phyloP scores from a whole-genome alignment of 345 rosid genomes.

The Lepidium africanum region DNA sequence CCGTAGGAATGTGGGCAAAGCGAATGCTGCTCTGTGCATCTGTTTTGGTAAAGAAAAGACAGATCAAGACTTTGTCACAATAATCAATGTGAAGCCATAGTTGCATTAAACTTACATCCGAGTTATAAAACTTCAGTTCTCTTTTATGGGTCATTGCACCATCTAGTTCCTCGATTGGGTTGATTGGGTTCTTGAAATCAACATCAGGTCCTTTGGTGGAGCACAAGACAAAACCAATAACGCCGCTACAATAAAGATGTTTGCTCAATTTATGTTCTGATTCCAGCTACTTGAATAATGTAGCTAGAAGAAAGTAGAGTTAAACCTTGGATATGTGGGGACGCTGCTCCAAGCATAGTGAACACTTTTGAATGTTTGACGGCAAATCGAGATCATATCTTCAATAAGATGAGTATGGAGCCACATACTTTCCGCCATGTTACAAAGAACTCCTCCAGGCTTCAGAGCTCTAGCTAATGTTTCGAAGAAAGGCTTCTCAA shows the following conservation, averaged over 20 bases:
- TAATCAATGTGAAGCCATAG: neutral
- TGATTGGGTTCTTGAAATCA: constrained; percentile 76
- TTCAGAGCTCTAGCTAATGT: constrained; percentile 64
- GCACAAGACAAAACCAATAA: constrained; percentile 83
- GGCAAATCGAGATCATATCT: constrained; percentile 69
- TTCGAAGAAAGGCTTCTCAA: constrained; percentile 92
- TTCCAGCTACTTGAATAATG: neutral
- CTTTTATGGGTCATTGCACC: constrained; percentile 54
- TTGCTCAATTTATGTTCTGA: neutral
- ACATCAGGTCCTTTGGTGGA: constrained; percentile 70
- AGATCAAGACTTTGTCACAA: neutral
- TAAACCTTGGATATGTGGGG: constrained; percentile 93
- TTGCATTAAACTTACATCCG: constrained; percentile 45
- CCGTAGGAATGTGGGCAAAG: constrained; percentile 71
- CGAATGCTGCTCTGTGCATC: constrained; percentile 85
- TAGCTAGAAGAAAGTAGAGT: constrained; percentile 1
- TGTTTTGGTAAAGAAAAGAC: constrained; percentile 27
- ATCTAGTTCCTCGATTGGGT: constrained; percentile 82
- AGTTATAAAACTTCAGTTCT: constrained; percentile 75
- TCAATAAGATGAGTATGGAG: constrained; percentile 93
- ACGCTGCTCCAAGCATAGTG: constrained; percentile 95
- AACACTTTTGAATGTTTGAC: constrained; percentile 73
- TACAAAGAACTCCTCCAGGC: constrained; percentile 95
- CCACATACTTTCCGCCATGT: constrained; percentile 99
- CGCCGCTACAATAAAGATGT: constrained; percentile 50